phyloP scores from a whole-genome alignment of 495 filamentous ascomycete species.

The Chaetomium fimeti region DNA sequence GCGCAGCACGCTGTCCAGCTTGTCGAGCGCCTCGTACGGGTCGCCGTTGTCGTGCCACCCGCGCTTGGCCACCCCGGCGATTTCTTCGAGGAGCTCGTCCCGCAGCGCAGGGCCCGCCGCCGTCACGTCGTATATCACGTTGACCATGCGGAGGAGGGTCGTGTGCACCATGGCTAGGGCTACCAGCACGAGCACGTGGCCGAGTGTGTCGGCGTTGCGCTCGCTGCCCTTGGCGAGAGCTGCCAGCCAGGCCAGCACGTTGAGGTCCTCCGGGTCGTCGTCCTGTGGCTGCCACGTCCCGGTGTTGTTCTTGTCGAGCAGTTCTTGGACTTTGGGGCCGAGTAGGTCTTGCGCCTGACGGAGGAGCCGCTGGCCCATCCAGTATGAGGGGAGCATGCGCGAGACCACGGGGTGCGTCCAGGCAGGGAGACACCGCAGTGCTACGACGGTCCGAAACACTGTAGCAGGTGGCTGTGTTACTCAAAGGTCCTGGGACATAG shows the following conservation, averaged over 20 bases:
- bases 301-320: neutral
- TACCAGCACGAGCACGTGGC: neutral
- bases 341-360: neutral
- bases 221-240: neutral
- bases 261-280: neutral
- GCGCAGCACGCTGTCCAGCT: neutral
- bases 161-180: neutral
- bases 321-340: neutral
- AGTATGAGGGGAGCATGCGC: neutral
- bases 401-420: neutral
- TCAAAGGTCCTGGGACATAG: neutral
- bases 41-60: neutral
- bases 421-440: neutral
- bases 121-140: neutral
- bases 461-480: neutral
- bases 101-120: neutral
- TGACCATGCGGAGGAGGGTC: neutral
- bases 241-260: neutral
- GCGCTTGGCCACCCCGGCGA: neutral
- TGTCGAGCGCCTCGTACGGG: neutral
- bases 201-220: neutral
- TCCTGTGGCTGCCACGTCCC: neutral
- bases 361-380: neutral
- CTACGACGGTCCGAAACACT: neutral
- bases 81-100: neutral